phyloP scores from a whole-genome alignment of 331 rosid species.

The Dryas integrifolia region DNA sequence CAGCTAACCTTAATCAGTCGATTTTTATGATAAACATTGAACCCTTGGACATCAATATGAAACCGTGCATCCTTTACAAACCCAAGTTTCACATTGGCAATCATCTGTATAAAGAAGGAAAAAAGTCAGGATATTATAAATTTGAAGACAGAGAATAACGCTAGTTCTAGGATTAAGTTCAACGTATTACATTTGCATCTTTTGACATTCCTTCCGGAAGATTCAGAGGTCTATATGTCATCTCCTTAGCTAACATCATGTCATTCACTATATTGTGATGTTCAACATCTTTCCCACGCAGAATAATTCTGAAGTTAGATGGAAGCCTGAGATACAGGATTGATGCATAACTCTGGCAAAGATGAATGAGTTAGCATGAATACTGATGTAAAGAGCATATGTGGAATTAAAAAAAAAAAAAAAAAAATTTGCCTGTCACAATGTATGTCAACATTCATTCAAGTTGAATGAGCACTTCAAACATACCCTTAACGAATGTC shows the following conservation, averaged over 20 bases:
- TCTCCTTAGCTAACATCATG: constrained; percentile 28
- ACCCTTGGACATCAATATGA: constrained; percentile 45
- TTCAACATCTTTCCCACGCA: constrained; percentile 36
- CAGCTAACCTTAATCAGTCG: constrained; percentile 37
- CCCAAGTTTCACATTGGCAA: constrained; percentile 35
- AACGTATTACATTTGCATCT: constrained; percentile 26
- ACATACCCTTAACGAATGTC: constrained; percentile 38
- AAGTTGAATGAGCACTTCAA: not conserved
- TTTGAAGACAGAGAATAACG: not conserved
- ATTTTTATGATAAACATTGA: constrained; percentile 41
- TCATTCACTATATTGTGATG: constrained; percentile 35
- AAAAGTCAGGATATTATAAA: not conserved
- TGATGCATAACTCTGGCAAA: constrained; percentile 40
- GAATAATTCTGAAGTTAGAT: constrained; percentile 27
- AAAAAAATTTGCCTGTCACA: not conserved
- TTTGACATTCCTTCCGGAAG: constrained; percentile 15
- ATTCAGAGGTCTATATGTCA: constrained; percentile 26
- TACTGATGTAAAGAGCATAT: not conserved
- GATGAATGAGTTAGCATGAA: not conserved
- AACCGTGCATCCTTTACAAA: constrained; percentile 40
- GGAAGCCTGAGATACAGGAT: constrained; percentile 41
- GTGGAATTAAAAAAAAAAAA: not conserved
- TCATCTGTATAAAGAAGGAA: constrained; percentile 11
- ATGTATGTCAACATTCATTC: not conserved
- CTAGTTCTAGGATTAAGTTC: not conserved